These are phyloP conservation scores for Alternaria ventricosa DNA, from an alignment of 2,329 filamentous ascomycete species.

Conservation along the genomic window DNA sequence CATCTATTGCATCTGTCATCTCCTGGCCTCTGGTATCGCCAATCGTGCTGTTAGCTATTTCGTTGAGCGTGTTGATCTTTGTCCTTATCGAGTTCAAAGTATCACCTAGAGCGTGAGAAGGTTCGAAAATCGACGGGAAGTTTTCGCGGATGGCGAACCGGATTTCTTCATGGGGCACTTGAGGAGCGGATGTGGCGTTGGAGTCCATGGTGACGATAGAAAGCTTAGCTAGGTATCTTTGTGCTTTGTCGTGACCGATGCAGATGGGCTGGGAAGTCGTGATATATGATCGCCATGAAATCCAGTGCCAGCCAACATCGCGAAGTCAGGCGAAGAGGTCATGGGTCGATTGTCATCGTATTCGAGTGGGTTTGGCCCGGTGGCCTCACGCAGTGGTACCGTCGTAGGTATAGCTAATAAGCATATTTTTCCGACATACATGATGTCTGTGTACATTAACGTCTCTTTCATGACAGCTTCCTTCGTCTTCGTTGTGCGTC, in stretches of 20 bases:
- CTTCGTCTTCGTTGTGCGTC: neutral
- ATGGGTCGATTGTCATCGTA: neutral
- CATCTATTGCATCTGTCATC: neutral
- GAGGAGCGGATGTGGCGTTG: neutral
- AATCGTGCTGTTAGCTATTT: neutral
- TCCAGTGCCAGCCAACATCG: neutral
- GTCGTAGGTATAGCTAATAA: neutral
- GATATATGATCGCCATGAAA: neutral
- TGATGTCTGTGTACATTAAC: slow-evolving; percentile 1
- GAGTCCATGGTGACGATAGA: neutral
- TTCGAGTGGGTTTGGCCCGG: neutral
- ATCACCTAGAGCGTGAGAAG: neutral
- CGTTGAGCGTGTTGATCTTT: neutral
- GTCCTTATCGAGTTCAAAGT: neutral
- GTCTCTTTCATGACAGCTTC: neutral
- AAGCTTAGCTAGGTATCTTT: neutral
- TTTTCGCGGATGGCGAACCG: neutral
- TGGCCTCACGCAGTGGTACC: neutral
- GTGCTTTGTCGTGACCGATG: no score
- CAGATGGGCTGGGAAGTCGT: neutral
- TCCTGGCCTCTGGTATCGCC: neutral
- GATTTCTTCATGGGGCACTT: neutral
- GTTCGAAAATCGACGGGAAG: neutral
- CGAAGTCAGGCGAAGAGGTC: neutral
- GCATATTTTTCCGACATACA: slow-evolving; percentile 1